A percentile compares a stretch with the other conserved stretches of the same genome.
Evolutionary conservation across 495 filamentous ascomycete species (phyloP).

Genomic region (Aspergillus ellipticus): DNA sequence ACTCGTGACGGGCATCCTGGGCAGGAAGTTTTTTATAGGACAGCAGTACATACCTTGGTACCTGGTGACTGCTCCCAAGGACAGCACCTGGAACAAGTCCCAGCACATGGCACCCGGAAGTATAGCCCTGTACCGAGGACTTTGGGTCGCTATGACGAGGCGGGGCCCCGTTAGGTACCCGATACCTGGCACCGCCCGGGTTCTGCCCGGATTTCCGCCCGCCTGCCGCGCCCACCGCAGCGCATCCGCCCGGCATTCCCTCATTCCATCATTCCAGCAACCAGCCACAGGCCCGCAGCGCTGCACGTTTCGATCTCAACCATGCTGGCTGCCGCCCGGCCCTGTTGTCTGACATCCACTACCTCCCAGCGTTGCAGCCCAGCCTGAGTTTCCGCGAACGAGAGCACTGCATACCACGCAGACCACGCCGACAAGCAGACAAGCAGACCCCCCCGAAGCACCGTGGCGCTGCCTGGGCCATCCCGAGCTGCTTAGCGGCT

Average conservation of each 20-base stretch:
- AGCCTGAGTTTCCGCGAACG: not conserved
- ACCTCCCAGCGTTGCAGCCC: not conserved
- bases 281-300: not conserved
- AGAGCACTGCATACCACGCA: not conserved
- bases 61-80: too few relatives aligned
- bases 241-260: too few relatives aligned
- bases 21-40: too few relatives aligned
- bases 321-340: not conserved
- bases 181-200: not conserved
- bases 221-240: not conserved
- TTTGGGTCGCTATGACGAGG: too few relatives aligned
- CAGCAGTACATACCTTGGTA: too few relatives aligned
- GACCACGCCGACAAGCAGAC: too few relatives aligned
- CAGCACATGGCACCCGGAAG: too few relatives aligned
- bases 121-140: too few relatives aligned
- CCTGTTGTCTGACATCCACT: not conserved
- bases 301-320: not conserved
- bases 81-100: too few relatives aligned
- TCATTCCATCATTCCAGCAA: not conserved
- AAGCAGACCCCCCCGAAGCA: too few relatives aligned
- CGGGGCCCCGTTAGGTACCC: too few relatives aligned
- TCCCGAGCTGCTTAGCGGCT: slow-evolving; percentile 2
- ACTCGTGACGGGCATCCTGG: too few relatives aligned
- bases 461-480: not conserved
- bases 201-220: not conserved